These are phyloP conservation scores for Phytophthora litchii DNA, from an alignment of 352 stramenopile species.

Conservation along the genomic window DNA sequence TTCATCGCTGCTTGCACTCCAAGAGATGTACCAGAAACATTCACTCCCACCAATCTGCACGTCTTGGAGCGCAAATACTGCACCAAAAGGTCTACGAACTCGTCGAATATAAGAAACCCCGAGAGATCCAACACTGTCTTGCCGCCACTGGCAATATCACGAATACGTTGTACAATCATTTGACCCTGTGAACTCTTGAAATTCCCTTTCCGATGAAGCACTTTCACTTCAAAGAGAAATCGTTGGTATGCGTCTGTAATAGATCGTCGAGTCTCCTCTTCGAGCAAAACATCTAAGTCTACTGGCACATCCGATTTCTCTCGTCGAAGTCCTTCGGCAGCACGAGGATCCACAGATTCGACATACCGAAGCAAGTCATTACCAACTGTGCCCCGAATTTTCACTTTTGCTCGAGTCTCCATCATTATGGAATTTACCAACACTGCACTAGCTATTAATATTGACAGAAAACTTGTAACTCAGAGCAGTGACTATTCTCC, in stretches of 20 bases:
- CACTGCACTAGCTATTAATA: constrained; percentile 14
- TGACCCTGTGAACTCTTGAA: constrained; percentile 71
- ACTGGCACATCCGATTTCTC: constrained; percentile 19
- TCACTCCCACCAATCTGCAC: constrained; percentile 53
- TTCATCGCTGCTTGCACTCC: constrained; percentile 46
- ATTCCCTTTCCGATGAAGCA: constrained; percentile 63
- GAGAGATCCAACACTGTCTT: constrained; percentile 57
- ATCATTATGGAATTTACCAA: constrained; percentile 14
- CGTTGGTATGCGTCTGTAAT: constrained; percentile 71
- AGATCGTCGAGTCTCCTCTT: constrained; percentile 62
- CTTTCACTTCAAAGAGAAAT: constrained; percentile 71
- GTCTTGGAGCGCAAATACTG: constrained; percentile 58
- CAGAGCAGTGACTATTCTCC: too few relatives aligned
- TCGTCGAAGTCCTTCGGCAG: constrained; percentile 58
- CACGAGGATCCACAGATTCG: constrained; percentile 59
- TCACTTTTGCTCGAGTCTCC: constrained; percentile 33
- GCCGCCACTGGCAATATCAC: constrained; percentile 40
- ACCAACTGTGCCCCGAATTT: constrained; percentile 50
- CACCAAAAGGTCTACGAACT: constrained; percentile 60
- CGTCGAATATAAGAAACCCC: constrained; percentile 59
- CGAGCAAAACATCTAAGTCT: constrained; percentile 57
- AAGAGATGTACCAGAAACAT: constrained; percentile 58
- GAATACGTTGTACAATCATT: constrained; percentile 56
- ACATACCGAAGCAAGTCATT: constrained; percentile 52
- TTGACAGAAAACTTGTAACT: too few relatives aligned